Percentiles rank a stretch among this genome's conserved stretches.
phyloP scores from a whole-genome alignment of 805 yeast species.

The Ogataea saltuana region DNA sequence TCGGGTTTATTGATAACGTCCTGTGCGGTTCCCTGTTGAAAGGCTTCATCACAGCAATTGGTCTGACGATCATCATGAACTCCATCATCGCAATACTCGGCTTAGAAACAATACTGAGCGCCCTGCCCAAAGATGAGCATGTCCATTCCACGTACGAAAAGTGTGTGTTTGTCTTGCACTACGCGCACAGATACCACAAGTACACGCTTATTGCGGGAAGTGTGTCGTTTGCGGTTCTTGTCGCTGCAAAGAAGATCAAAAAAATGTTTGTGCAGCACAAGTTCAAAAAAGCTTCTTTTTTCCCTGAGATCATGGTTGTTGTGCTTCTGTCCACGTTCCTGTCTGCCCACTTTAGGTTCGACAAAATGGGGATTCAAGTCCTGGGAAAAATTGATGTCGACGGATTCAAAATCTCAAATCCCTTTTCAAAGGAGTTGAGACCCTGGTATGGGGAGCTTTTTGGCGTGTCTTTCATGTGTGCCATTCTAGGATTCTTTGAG shows the following conservation, averaged over 20 bases:
- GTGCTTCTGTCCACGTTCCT: conserved; percentile 61
- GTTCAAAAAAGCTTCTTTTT: conserved; percentile 51
- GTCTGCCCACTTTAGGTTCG: conserved; percentile 49
- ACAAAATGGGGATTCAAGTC: conserved; percentile 56
- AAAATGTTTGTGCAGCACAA: conserved; percentile 35
- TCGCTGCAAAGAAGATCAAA: conserved; percentile 44
- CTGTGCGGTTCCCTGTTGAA: conserved; percentile 73
- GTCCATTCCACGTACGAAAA: conserved; percentile 75
- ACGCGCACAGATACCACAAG: conserved; percentile 50
- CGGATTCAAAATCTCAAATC: conserved; percentile 53
- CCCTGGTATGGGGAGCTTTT: conserved; percentile 55
- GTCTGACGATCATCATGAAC: conserved; percentile 77
- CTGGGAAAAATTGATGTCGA: conserved; percentile 67
- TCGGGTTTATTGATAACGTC: conserved; percentile 83
- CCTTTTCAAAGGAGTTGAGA: conserved; percentile 50
- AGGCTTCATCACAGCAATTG: conserved; percentile 87
- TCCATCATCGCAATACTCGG: conserved; percentile 76
- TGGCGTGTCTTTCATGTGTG: conserved; percentile 72
- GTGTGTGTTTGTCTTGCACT: conserved; percentile 51
- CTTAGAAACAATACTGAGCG: conserved; percentile 46
- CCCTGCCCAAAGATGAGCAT: conserved; percentile 47
- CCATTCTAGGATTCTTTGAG: conserved; percentile 88
- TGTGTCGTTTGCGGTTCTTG: conserved; percentile 46
- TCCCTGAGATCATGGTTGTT: conserved; percentile 86
- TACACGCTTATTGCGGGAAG: conserved; percentile 66